Evolutionary conservation across 345 rosid genomes (phyloP).

Genomic region (Euphorbia pulcherrima): DNA sequence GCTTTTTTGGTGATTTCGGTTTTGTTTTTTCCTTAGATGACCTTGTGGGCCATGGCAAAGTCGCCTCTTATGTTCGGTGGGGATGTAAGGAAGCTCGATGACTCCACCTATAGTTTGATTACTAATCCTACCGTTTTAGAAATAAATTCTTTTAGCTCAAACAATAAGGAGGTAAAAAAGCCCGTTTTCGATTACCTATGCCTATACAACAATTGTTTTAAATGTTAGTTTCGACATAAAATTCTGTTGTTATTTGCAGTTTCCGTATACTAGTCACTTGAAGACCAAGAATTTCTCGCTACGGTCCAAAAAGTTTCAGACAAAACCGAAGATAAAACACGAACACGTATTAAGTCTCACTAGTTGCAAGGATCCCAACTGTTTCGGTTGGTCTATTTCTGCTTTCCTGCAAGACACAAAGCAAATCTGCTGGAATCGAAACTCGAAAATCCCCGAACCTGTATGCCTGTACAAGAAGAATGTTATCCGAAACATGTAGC

Average conservation of each 20-base stretch:
- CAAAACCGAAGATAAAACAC: conserved; percentile 20
- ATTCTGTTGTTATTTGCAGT: conserved; percentile 37
- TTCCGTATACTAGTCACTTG: conserved; percentile 40
- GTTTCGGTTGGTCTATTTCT: conserved; percentile 54
- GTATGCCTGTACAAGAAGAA: conserved; percentile 68
- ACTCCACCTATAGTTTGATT: conserved; percentile 51
- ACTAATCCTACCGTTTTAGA: conserved; percentile 68
- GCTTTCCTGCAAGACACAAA: conserved; percentile 41
- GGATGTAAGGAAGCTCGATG: conserved; percentile 71
- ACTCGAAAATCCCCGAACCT: conserved; percentile 32
- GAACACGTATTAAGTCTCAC: conserved; percentile 48
- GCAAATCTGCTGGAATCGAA: conserved; percentile 65
- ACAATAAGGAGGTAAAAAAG: conserved; percentile 66
- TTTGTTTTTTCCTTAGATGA: conserved; percentile 51
- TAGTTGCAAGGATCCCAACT: conserved; percentile 63
- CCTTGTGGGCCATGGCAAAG: conserved; percentile 88
- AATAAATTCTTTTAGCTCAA: conserved; percentile 62
- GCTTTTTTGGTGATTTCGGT: conserved; percentile 5
- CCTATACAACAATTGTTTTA: conserved; percentile 11
- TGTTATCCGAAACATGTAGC: conserved; percentile 46
- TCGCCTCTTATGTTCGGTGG: conserved; percentile 97
- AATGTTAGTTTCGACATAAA: conserved; percentile 1
- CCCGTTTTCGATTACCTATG: background rate
- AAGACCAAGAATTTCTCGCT: conserved; percentile 11
- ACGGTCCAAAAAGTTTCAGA: conserved; percentile 10